Evolutionary conservation across 192 early-diverging fungal genomes (phyloP).

Genomic region (Rhizoclosmatium sp.): DNA sequence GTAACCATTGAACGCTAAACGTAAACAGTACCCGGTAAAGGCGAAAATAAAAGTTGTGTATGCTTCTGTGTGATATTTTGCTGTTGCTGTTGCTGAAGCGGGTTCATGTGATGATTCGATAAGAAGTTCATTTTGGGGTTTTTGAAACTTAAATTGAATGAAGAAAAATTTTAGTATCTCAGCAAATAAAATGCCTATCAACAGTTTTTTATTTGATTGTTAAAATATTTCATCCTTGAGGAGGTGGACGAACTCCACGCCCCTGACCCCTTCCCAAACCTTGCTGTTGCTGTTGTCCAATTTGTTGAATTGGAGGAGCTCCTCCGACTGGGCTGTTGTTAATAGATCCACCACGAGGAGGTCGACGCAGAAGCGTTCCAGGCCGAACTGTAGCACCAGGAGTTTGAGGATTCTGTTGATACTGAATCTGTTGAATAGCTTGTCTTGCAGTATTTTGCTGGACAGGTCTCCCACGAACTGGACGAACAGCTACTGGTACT

Average conservation of each 20-base stretch:
- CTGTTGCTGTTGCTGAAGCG: too few species aligned
- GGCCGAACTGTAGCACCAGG: neutral
- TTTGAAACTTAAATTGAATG: too few species aligned
- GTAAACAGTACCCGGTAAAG: too few species aligned
- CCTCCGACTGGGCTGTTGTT: neutral
- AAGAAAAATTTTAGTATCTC: too few species aligned
- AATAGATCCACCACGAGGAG: neutral
- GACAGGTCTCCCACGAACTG: neutral
- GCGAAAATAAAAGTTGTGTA: conserved; percentile 2
- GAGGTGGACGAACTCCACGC: neutral
- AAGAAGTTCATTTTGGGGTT: too few species aligned
- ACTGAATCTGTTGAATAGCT: conserved; percentile 4
- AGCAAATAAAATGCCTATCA: too few species aligned
- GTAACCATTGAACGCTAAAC: too few species aligned
- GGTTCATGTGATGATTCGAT: too few species aligned
- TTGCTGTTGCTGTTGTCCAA: neutral
- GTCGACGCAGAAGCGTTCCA: neutral
- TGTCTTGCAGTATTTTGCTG: neutral
- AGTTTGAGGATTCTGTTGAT: neutral
- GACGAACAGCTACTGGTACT: neutral
- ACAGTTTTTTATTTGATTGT: neutral
- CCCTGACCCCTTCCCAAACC: neutral
- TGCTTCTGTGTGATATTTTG: conserved; percentile 4
- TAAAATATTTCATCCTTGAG: conserved; percentile 8
- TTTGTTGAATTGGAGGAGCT: neutral